Evolutionary conservation across 1,284 basidiomycete genomes (phyloP), one percentile per base, ranked within the genome.

Genomic region (Papiliotrema flavescens): DNA sequence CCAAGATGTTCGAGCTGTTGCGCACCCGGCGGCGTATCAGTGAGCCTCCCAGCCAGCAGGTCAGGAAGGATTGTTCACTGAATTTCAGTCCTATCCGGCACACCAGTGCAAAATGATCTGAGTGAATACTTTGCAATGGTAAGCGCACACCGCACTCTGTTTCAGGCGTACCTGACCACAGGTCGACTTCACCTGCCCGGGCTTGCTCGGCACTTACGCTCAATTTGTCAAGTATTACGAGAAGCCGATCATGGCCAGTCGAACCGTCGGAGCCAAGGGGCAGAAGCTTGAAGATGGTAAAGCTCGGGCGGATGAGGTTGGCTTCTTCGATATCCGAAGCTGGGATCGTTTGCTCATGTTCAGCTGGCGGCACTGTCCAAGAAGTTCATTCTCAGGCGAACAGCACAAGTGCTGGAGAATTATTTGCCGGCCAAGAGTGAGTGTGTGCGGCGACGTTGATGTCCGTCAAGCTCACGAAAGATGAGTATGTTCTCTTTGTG

Each of bases 111-210:
- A 75, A 98, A 99, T 73, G 91, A 98, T 71, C 79, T 99, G 19
- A 82, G 87, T 54, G 96, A 99, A 74, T 96, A 96, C 69, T 94
- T 94, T 76, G 84, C 93, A 4, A 98, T 98, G 93, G 90, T 90
- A 55, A 50, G 80, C 17, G 1, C 22, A 32, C 3, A 34, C n/a
- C 32, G 17, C 17, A 11, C 17, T 8, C 23, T 32, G 23, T 39
- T 22, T 32, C 6, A 11, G 6, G 28, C 28, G 42, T 15, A 40
- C 36, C 54, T 56, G 28, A 58, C 39, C 13, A 47, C 61, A 90
- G 89, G 85, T 89, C 43, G 87, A 97, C 60, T 98, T 98, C 71
- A 91, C 91, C 69, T 95, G 94, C 71, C 94, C 93, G 19, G 89
- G 88, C 20, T 74, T 96, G 17, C 81, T 98, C 34, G 90, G 73